These are phyloP conservation scores for Zygotorulaspora chibaensis DNA, from an alignment of 805 yeast genomes.

Conservation along the genomic window DNA sequence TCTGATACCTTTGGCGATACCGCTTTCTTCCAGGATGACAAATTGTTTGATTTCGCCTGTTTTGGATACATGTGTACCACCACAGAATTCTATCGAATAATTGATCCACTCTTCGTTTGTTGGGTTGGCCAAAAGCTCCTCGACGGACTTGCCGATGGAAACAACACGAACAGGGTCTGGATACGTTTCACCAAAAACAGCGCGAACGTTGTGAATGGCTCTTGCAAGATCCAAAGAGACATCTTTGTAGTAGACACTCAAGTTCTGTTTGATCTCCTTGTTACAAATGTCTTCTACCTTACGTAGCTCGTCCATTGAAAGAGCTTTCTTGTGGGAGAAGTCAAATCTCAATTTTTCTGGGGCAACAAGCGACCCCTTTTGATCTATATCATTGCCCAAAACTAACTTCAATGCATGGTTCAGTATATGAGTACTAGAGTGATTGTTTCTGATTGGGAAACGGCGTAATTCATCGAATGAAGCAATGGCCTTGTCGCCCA, in stretches of 20 bases:
- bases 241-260: slow-evolving; percentile 75
- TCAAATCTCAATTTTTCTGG: slow-evolving; percentile 95
- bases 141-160: slow-evolving; percentile 87
- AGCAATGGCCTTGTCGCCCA: slow-evolving; percentile 72
- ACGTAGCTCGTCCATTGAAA: slow-evolving; percentile 64
- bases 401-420: slow-evolving; percentile 84
- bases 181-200: slow-evolving; percentile 97
- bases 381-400: slow-evolving; percentile 85
- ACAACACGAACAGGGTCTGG: slow-evolving; percentile 99
- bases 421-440: slow-evolving; percentile 95
- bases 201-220: slow-evolving; percentile 80
- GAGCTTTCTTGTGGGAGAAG: slow-evolving; percentile 87
- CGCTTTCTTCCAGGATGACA: slow-evolving; percentile 87
- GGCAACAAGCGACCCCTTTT: slow-evolving; percentile 94
- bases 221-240: slow-evolving; percentile 72
- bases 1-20: slow-evolving; percentile 98
- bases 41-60: slow-evolving; percentile 92
- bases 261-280: slow-evolving; percentile 63
- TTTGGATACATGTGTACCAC: slow-evolving; percentile 94
- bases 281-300: slow-evolving; percentile 74
- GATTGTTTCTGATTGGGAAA: slow-evolving; percentile 95
- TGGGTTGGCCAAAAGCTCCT: slow-evolving; percentile 71
- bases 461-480: slow-evolving; percentile 90
- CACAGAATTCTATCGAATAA: slow-evolving; percentile 92
- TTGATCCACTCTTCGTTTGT: slow-evolving; percentile 67